These are phyloP conservation scores for Debaryomyces castellii DNA, from an alignment of 805 yeast genomes.

Conservation along the genomic window DNA sequence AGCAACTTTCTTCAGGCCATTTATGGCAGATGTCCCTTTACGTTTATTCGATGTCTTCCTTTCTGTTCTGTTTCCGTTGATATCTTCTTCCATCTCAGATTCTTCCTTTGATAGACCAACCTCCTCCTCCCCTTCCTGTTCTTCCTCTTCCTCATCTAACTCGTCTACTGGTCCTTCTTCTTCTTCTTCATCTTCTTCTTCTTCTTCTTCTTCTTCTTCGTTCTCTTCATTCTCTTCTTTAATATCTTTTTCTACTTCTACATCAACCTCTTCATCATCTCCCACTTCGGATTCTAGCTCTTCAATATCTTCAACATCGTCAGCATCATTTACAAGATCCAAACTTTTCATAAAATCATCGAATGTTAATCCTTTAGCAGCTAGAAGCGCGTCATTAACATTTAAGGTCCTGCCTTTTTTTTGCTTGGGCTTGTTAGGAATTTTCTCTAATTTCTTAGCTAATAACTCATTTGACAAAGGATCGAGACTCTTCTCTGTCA, in stretches of 20 bases:
- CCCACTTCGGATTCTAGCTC: constrained; percentile 12
- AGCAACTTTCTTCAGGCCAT: constrained; percentile 3
- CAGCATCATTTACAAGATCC: constrained; percentile 15
- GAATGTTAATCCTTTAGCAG: constrained; percentile 36
- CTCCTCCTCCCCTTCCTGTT: constrained; percentile 18
- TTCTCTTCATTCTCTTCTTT: constrained; percentile 11
- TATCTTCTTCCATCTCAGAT: constrained; percentile 24
- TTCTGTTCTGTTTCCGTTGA: constrained; percentile 18
- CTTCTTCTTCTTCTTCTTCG: constrained; percentile 14
- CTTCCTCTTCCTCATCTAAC: constrained; percentile 15
- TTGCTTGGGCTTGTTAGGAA: constrained; percentile 20
- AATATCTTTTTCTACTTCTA: constrained; percentile 7
- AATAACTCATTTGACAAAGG: constrained; percentile 29
- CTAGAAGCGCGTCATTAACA: constrained; percentile 37
- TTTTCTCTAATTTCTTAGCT: constrained; percentile 24
- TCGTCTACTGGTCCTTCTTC: constrained; percentile 23
- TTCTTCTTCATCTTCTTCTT: constrained; percentile 22
- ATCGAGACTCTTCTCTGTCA: constrained; percentile 39
- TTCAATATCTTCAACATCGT: constrained; percentile 16
- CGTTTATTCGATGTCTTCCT: background rate
- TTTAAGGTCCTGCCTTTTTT: constrained; percentile 27
- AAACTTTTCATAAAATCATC: constrained; percentile 36
- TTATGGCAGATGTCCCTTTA: background rate
- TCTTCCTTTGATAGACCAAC: constrained; percentile 26
- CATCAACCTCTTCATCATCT: constrained; percentile 9